Percentiles rank a stretch among this genome's conserved stretches.
phyloP scores from a whole-genome alignment of 1,139 yeast genomes.

The Yamadazyma buinensis region DNA sequence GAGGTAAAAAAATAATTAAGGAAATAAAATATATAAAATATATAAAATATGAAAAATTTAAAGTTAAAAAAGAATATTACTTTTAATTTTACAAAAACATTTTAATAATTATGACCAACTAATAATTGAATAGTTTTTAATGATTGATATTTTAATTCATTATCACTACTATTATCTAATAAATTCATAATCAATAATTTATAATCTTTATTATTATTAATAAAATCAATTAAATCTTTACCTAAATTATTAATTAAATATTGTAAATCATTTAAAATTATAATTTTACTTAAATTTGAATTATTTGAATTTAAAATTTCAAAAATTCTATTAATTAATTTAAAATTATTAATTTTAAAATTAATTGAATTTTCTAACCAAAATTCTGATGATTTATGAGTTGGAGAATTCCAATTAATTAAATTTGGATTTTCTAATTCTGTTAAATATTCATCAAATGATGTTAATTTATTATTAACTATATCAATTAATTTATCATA shows the following conservation, averaged over 20 bases:
- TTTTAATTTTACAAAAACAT: too few species aligned
- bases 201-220: slow-evolving; percentile 49
- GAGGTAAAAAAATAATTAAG: too few species aligned
- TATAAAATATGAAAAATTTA: too few species aligned
- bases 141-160: slow-evolving; percentile 92
- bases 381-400: slow-evolving; percentile 82
- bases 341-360: slow-evolving; percentile 78
- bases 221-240: slow-evolving; percentile 66
- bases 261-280: slow-evolving; percentile 55
- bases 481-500: slow-evolving; percentile 62
- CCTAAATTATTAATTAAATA: slow-evolving; percentile 41
- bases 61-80: too few species aligned
- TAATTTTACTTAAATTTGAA: slow-evolving; percentile 28
- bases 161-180: slow-evolving; percentile 66
- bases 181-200: slow-evolving; percentile 79
- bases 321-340: slow-evolving; percentile 54
- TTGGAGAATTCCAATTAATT: slow-evolving; percentile 84
- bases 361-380: slow-evolving; percentile 80
- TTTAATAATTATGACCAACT: slow-evolving; percentile 59
- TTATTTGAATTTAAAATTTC: slow-evolving; percentile 28
- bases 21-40: too few species aligned
- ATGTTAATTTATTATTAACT: slow-evolving; percentile 69
- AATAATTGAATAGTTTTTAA: slow-evolving; percentile 88
- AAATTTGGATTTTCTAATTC: slow-evolving; percentile 77
- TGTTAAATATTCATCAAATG: slow-evolving; percentile 87